These are phyloP conservation scores for Leccinum subgranulosum DNA, from an alignment of 768 basidiomycete genomes.

Conservation along the genomic window DNA sequence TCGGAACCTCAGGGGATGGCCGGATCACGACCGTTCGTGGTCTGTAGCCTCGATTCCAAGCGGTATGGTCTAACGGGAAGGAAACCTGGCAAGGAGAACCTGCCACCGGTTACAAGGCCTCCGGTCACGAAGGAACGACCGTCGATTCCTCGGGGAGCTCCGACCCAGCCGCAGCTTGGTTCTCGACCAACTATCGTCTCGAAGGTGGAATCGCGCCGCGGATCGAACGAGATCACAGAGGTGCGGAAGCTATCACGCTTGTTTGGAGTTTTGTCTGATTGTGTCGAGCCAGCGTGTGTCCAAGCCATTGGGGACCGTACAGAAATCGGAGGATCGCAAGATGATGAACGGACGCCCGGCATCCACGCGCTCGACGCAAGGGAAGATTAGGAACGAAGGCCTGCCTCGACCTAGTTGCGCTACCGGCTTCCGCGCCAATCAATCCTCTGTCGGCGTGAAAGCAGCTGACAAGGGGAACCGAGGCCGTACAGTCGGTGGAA, in stretches of 20 bases:
- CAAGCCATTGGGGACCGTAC: too few relatives aligned
- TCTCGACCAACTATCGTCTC: neutral
- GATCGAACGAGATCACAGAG: neutral
- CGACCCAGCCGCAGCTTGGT: neutral
- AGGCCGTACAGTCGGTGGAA: neutral
- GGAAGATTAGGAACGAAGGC: neutral
- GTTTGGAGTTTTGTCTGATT: neutral
- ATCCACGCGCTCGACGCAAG: neutral
- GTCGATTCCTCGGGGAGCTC: neutral
- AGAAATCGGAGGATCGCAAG: too few relatives aligned
- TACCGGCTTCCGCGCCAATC: neutral
- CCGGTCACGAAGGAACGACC: neutral
- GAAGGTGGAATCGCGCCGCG: neutral
- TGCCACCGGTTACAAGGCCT: neutral
- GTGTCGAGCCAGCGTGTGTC: too few relatives aligned
- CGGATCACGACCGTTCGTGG: conserved; percentile 4
- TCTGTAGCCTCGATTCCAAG: neutral
- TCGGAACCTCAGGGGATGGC: neutral
- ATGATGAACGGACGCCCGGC: neutral
- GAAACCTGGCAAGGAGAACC: neutral
- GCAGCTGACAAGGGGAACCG: neutral
- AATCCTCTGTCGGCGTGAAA: neutral
- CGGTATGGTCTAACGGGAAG: neutral
- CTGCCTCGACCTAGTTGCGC: neutral
- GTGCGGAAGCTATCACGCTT: neutral